Evolutionary conservation across 2,329 filamentous ascomycete genomes (phyloP), one percentile per base, ranked within the genome.

Genomic region (Coniochaeta ligniaria): DNA sequence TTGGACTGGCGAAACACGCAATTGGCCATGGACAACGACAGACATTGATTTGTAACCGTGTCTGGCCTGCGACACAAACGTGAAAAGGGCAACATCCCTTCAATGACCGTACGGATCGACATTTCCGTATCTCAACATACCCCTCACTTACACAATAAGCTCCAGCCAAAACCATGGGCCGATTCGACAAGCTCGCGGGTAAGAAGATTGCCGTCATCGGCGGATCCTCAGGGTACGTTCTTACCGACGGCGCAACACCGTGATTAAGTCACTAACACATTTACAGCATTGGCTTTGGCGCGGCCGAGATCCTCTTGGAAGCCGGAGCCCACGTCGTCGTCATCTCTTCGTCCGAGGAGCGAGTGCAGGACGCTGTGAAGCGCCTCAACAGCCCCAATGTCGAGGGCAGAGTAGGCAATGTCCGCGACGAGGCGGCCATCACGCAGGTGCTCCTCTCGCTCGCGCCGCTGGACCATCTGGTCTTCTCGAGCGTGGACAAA

Each of bases 221-320:
- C n/a, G 73, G 73, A 12, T 70, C 72, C 1, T 74, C 73, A 1
- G 72, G 72, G 72, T 73, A 65, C 8, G 62, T 58, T 14, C 20
- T 22, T 33, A 20, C 28, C 28, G 12, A 8, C 43, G 5, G 20
- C 17, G 17, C 38, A 41, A 16, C n/a, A 5, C 6, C 16, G 9
- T 41, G 4, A n/a, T 20, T 6, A 6, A 24, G 58, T 8, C 20
- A 43, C 24, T 54, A 57, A 60, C n/a, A 11, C 47, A 8, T n/a
- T n/a, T 4, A 1, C 36, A 75, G 73, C n/a, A 76, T 76, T 58
- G 73, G 74, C n/a, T 75, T 68, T 59, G 74, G 74, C 28, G 73
- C 70, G 2, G 73, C 74, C n/a, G 64, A 69, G 57, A 68, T 70
- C 28, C 69, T 75, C 57, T 60, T 74, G 22, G 72, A 73, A 28